Evolutionary conservation across 2,329 filamentous ascomycete genomes (phyloP), one percentile per base, ranked within the genome.

Genomic region (Venturia oleaginea): DNA sequence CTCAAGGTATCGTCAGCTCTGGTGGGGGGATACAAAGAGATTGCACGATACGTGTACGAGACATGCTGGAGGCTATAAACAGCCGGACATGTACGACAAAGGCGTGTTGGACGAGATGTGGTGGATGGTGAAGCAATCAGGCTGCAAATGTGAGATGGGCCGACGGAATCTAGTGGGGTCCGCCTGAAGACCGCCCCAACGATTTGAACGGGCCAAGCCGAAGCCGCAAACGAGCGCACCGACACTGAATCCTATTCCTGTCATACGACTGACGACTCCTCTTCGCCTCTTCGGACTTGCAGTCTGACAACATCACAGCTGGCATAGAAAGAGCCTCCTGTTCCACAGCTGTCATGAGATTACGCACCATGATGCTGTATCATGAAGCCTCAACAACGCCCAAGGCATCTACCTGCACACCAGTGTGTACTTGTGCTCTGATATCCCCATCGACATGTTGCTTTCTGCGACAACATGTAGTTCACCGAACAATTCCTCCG

Each of bases 1-100:
- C 30, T 57, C 51, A 57, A 34, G 51, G 51, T 32, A 57, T 19
- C 4, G 51, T 57, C 51, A 57, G 51, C 30, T 34, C 8, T 19
- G 30, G 51, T 37, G 51, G 19, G 34, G n/a, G 51, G 30, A 57
- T 34, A 57, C 51, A 32, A 34, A 32, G 51, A 19, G 51, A n/a
- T 57, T 8, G 51, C 51, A 4, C 51, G 51, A 57, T 57, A 57
- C 51, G 51, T 61, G 59, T 61, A 61, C 37, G 19, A 42, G 59
- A 61, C 37, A 42, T 61, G 59, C 59, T 61, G 59, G 32, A 37
- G 42, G 59, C 59, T 61, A 46, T 61, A 32, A 46, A 40, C 22
- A 42, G 51, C 51, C 19, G 51, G 7, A 13, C 27, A 57, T 57
- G 46, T 34, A n/a, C 51, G 17, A 57, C 27, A 34, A 34, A 57